These are phyloP conservation scores for Corchorus olitorius DNA, from an alignment of 345 rosid species.

Conservation along the genomic window DNA sequence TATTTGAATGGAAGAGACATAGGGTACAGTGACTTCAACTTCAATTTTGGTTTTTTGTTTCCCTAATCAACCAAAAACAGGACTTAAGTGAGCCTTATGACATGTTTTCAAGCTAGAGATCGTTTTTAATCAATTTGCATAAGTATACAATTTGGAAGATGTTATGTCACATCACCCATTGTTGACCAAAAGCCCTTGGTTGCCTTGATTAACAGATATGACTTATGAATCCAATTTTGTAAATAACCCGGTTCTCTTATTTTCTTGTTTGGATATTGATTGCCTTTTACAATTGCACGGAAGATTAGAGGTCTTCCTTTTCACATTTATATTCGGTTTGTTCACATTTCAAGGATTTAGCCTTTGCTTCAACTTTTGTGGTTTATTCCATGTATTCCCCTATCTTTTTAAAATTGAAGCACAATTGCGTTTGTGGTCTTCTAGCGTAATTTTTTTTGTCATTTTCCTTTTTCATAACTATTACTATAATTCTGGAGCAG, in stretches of 20 bases:
- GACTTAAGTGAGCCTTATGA: too few species aligned
- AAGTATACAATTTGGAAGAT: too few species aligned
- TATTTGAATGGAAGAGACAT: too few species aligned
- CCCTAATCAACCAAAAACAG: too few species aligned
- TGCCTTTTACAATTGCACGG: neutral
- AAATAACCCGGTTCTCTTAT: neutral
- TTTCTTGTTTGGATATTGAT: neutral
- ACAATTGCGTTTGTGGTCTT: neutral
- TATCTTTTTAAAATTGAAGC: neutral
- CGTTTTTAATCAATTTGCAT: too few species aligned
- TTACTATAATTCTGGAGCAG: neutral
- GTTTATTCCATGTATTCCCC: neutral
- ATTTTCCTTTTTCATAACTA: neutral
- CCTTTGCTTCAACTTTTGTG: conserved; percentile 5
- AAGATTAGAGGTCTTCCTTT: neutral
- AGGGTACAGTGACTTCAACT: too few species aligned
- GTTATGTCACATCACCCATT: neutral
- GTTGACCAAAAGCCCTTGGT: neutral
- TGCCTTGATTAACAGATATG: neutral
- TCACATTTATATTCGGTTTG: neutral
- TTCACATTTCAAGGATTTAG: neutral
- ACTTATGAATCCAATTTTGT: too few species aligned
- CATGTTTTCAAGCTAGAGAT: too few species aligned
- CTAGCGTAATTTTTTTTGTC: neutral
- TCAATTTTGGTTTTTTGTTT: too few species aligned